phyloP scores from a whole-genome alignment of 2,329 filamentous ascomycete genomes.

The Nothophaeocryptopus gaeumannii region DNA sequence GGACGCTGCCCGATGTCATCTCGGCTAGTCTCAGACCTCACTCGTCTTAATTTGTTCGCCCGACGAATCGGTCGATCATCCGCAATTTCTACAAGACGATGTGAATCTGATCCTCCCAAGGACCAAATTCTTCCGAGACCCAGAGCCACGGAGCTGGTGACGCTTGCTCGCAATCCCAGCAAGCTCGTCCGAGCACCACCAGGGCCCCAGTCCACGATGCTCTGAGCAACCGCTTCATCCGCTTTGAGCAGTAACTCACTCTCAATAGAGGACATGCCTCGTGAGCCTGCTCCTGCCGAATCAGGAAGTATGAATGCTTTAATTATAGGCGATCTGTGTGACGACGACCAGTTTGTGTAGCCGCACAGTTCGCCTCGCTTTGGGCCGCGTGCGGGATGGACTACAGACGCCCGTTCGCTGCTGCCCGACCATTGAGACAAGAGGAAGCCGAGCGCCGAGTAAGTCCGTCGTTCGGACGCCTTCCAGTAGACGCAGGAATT shows the following conservation, averaged over 20 bases:
- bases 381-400: not conserved
- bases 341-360: not conserved
- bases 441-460: slow-evolving; percentile 6
- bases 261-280: not conserved
- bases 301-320: slow-evolving; percentile 3
- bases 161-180: slow-evolving; percentile 9
- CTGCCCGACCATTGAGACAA: slow-evolving; percentile 3
- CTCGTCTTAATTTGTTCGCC: slow-evolving; percentile 1
- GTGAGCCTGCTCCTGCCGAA: slow-evolving; percentile 5
- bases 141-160: slow-evolving; percentile 16
- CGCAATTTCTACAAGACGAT: slow-evolving; percentile 19
- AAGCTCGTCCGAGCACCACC: too few relatives aligned
- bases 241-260: not conserved
- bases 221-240: too few relatives aligned
- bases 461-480: slow-evolving; percentile 6
- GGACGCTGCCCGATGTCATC: slow-evolving; percentile 11
- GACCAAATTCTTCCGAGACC: slow-evolving; percentile 15
- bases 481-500: not conserved
- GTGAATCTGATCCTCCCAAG: slow-evolving; percentile 15
- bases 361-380: slow-evolving; percentile 3
- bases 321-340: not conserved
- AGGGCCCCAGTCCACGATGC: too few relatives aligned
- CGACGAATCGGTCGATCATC: slow-evolving; percentile 18
- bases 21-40: slow-evolving; percentile 12
- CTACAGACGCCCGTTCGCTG: not conserved